Conservation (phyloP, 805 yeast species). For the Candida hungchunana region DNA sequence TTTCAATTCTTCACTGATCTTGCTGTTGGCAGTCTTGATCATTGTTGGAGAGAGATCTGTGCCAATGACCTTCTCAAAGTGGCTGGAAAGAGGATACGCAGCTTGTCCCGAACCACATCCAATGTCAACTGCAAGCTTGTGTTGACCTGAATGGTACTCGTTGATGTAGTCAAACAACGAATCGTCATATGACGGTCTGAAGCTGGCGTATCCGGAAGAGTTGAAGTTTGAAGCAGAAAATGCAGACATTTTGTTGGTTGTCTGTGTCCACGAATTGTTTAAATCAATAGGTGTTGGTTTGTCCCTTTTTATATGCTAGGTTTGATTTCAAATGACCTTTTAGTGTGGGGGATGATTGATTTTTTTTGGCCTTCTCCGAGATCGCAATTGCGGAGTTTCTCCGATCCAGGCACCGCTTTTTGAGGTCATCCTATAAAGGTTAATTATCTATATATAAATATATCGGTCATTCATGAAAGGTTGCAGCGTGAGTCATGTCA, state of each 20-base stretch:
- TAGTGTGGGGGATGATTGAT: background rate
- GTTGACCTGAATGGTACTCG: constrained; percentile 38
- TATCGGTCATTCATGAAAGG: too few relatives aligned
- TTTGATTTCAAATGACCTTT: too few relatives aligned
- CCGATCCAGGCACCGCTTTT: background rate
- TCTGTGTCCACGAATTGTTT: background rate
- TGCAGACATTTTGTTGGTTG: constrained; percentile 47
- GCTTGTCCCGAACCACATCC: constrained; percentile 85
- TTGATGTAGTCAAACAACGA: constrained; percentile 40
- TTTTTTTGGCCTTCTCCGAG: constrained; percentile 11
- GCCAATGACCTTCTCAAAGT: constrained; percentile 53
- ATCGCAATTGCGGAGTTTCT: constrained; percentile 3
- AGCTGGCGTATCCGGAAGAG: constrained; percentile 47
- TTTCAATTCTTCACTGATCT: constrained; percentile 10
- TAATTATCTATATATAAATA: too few relatives aligned
- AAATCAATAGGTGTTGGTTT: too few relatives aligned
- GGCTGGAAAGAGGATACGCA: constrained; percentile 43
- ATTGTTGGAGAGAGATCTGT: constrained; percentile 56
- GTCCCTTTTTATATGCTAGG: too few relatives aligned
- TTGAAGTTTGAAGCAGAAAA: constrained; percentile 51
- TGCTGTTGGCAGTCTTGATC: constrained; percentile 43
- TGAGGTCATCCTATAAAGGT: too few relatives aligned
- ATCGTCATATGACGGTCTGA: constrained; percentile 66
- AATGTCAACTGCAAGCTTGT: constrained; percentile 51
- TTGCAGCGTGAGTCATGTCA: too few relatives aligned